These are phyloP conservation scores for Aspergillus calidoustus DNA, from an alignment of 2,329 filamentous ascomycete genomes.

Conservation along the genomic window DNA sequence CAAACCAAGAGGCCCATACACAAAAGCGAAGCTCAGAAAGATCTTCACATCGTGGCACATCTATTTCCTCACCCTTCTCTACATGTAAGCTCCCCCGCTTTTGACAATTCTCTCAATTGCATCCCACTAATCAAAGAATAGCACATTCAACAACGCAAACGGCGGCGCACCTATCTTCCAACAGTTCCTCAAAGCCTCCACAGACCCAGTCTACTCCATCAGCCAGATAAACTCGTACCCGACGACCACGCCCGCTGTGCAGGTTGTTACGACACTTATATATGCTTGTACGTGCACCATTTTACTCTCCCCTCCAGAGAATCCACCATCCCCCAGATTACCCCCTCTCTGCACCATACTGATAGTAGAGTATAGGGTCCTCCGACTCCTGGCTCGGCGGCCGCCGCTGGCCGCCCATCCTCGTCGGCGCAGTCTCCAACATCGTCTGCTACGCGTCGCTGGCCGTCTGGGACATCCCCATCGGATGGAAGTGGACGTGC, in stretches of 20 bases:
- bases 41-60: constrained; percentile 70
- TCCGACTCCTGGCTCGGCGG: constrained; percentile 66
- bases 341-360: not conserved
- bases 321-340: too few relatives aligned
- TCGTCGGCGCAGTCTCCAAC: constrained; percentile 52
- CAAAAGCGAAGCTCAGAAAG: constrained; percentile 58
- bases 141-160: constrained; percentile 65
- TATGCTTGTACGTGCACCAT: constrained; percentile 57
- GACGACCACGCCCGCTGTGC: constrained; percentile 61
- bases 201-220: constrained; percentile 50
- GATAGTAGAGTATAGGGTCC: constrained; percentile 48
- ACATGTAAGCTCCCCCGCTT: constrained; percentile 49
- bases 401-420: constrained; percentile 65
- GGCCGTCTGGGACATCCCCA: constrained; percentile 55
- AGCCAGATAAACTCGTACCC: constrained; percentile 59
- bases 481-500: constrained; percentile 66
- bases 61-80: constrained; percentile 61
- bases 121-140: constrained; percentile 19
- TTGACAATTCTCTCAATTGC: too few relatives aligned
- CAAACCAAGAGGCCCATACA: constrained; percentile 51
- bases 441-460: constrained; percentile 52
- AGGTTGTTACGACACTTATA: constrained; percentile 62
- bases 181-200: constrained; percentile 47
- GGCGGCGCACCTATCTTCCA: constrained; percentile 61
- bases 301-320: too few relatives aligned